Evolutionary conservation across 2,329 filamentous ascomycete genomes (phyloP).

Genomic region (Ascochyta viciae-villosae): DNA sequence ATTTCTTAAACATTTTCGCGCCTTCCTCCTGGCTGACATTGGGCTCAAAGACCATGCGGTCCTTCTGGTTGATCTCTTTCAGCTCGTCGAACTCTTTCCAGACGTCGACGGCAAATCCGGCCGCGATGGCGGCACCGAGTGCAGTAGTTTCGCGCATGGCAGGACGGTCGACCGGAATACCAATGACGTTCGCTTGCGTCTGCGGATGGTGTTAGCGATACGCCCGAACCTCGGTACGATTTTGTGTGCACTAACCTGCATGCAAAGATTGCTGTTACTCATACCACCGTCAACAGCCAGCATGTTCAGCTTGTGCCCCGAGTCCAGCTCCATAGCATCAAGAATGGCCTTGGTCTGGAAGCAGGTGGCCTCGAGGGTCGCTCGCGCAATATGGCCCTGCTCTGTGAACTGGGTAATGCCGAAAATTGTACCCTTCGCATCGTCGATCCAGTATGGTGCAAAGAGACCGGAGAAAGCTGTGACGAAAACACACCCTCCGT

Average conservation of each 20-base stretch:
- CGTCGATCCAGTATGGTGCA: constrained; percentile 94
- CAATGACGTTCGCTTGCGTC: constrained; percentile 85
- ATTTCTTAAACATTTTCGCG: constrained; percentile 70
- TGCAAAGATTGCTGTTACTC: constrained; percentile 86
- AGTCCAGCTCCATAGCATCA: constrained; percentile 89
- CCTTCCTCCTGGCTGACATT: constrained; percentile 66
- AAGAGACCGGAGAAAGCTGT: constrained; percentile 92
- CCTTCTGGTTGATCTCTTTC: constrained; percentile 73
- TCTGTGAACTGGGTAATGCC: constrained; percentile 86
- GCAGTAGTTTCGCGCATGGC: constrained; percentile 91
- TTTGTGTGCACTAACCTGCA: constrained; percentile 63
- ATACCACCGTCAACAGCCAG: constrained; percentile 89
- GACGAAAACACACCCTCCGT: constrained; percentile 83
- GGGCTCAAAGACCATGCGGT: constrained; percentile 74
- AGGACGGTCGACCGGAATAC: constrained; percentile 82
- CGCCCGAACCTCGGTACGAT: constrained; percentile 9
- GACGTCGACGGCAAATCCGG: constrained; percentile 80
- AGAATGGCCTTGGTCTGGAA: constrained; percentile 93
- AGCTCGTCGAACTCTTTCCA: constrained; percentile 80
- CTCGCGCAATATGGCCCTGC: constrained; percentile 84
- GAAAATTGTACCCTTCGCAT: constrained; percentile 84
- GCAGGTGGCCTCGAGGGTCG: constrained; percentile 88
- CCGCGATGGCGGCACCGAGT: constrained; percentile 86
- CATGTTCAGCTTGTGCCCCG: constrained; percentile 74
- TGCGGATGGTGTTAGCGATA: constrained; percentile 29